Evolutionary conservation across 306 rosid genomes (phyloP), one percentile per base, ranked within the genome.

Genomic region (Prunus dulcis): DNA sequence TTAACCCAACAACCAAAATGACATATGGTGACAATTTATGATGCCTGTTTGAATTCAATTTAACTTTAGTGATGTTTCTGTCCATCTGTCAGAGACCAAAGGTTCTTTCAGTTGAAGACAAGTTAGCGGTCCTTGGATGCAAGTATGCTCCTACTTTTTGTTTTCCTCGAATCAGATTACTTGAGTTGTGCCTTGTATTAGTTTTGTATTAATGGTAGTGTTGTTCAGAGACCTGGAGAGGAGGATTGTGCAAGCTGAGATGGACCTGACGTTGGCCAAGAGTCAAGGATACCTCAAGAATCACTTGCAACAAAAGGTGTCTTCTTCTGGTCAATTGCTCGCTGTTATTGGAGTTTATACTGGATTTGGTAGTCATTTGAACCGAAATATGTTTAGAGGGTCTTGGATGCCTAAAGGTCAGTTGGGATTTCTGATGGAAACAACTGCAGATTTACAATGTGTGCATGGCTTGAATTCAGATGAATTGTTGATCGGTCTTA

Each of bases 401-500:
- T 92, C 99, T 60, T 95, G 99, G 99, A 92, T 95, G 97, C 99
- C 98, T 32, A 88, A 74, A 95, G 99, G 99, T 92, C 52, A 75
- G 88, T 89, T 80, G 61, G 78, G 38, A 34, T 41, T 67, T 72
- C n/a, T 18, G 30, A 73, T 81, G 51, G 56, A 49, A 34, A 20
- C 25, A 18, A 23, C 38, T 62, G 57, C 49, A 0, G 27, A 22
- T 68, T 68, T 30, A 18, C 52, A 34, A 15, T 51, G 2, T 32
- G 49, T 55, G 28, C 7, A 5, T 25, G 28, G 9, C 23, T 13
- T 10, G 10, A 64, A 41, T 64, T 47, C 41, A 68, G 65, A 45
- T 77, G 51, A 51, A n/a, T 50, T 74, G 25, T 62, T 52, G 64
- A 67, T 9, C 6, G 41, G 28, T 64, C 68, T 12, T 17, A 13